phyloP scores from a whole-genome alignment of 1,284 basidiomycete species.

The Microbotryum scabiosae region DNA sequence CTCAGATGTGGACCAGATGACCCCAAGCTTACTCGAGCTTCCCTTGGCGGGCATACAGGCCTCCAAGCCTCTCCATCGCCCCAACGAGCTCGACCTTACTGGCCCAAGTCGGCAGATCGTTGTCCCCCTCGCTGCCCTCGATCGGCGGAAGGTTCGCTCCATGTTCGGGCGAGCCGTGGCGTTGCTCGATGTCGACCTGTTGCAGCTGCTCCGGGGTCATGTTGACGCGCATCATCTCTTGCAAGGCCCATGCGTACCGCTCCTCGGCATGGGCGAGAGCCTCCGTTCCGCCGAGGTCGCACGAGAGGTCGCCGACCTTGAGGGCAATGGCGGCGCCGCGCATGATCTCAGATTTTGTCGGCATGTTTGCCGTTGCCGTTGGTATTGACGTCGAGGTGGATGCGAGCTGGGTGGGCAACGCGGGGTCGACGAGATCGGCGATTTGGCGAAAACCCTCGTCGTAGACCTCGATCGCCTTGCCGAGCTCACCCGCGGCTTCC shows the following conservation, averaged over 20 bases:
- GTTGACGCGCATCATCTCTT: slow-evolving; percentile 25
- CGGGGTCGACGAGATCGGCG: slow-evolving; percentile 6
- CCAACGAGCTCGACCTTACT: slow-evolving; percentile 23
- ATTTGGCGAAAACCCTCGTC: slow-evolving; percentile 19
- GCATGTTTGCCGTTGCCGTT: too few species aligned
- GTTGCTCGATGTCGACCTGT: slow-evolving; percentile 4
- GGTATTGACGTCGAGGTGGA: too few species aligned
- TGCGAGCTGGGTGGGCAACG: background rate
- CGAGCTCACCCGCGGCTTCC: slow-evolving; percentile 17
- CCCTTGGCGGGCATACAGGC: slow-evolving; percentile 22
- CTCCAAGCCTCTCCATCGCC: slow-evolving; percentile 24
- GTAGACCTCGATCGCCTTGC: slow-evolving; percentile 21
- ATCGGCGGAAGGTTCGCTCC: background rate
- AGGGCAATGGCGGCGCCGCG: slow-evolving; percentile 19
- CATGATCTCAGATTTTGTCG: background rate
- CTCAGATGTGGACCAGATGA: background rate
- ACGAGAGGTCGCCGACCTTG: slow-evolving; percentile 27
- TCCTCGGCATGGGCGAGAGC: slow-evolving; percentile 20
- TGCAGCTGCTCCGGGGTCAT: slow-evolving; percentile 16
- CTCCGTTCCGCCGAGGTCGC: background rate
- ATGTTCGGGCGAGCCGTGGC: background rate
- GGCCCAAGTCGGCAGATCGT: slow-evolving; percentile 18
- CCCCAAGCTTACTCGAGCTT: slow-evolving; percentile 19
- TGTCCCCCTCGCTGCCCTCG: background rate
- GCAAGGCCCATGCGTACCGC: slow-evolving; percentile 21